Evolutionary conservation across 495 filamentous ascomycete species (phyloP), one percentile per base, ranked within the genome.

Genomic region (Aspergillus conjunctus): DNA sequence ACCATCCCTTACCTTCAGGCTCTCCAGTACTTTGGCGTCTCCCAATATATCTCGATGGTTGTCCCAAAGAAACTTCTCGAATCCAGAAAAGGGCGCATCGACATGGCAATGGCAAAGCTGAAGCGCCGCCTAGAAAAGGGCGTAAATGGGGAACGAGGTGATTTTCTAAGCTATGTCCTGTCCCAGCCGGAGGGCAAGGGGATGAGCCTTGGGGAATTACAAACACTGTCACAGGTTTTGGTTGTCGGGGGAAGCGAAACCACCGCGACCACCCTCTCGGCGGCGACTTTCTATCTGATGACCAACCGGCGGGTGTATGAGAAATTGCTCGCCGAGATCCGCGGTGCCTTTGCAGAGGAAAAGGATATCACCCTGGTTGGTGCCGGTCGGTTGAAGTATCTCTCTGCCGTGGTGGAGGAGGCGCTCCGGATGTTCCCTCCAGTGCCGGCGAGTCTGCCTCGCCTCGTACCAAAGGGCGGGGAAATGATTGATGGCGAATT

Each of bases 241-340:
- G 68, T 84, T 1, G 62, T 75, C 7, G 81, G 81, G 0, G 82
- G 82, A 0, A 75, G 68, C 53, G 82, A 83, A 58, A 84, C 81
- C 0, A 82, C 78, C 3, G 79, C 80, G 0, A 81, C 76, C 0
- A 41, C 70, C 12, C 33, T 37, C 6, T 37, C 33, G 12, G 33
- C 33, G 33, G 33, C 33, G 33, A 12, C 33, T 37, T 37, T 37
- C 12, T 37, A 37, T 37, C 12, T 37, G 33, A 37, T 37, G 33
- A 37, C 33, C 7, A 37, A 37, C 33, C 33, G 33, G 33, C 33
- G 33, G 33, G 33, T 12, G 33, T 37, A 37, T 12, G 33, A 37
- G 33, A 37, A 37, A 37, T 12, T 37, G 33, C 7, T 37, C 33
- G 33, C 33, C 12, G 33, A 37, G 33, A 37, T 37, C 33, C 33